Evolutionary conservation across 1,284 basidiomycete genomes (phyloP), one percentile per base, ranked within the genome.

Genomic region (Ganoderma meredithae): DNA sequence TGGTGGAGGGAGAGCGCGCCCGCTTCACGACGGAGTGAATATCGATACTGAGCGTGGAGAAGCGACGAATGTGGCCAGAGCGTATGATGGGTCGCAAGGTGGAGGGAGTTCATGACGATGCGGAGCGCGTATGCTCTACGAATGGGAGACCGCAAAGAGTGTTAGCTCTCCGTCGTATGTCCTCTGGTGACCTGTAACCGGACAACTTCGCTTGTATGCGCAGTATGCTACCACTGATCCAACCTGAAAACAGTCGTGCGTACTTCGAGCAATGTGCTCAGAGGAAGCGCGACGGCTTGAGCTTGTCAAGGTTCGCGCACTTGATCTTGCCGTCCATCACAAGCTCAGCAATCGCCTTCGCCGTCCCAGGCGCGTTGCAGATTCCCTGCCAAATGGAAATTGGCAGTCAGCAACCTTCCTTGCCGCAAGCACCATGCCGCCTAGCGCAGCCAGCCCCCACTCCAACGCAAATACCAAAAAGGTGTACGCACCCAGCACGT

Each of bases 351-450:
- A 92, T 73, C 2, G 83, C 85, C 71, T 83, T 87, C 7, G 84
- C 90, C 3, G 90, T 92, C 3, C 89, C 90, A 1, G 91, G 90
- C 2, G 87, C 90, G 73, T 92, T 92, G 76, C 87, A 91, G 61
- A 92, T 90, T 2, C 90, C 90, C 90, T 91, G 67, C 15, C 69
- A 25, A 25, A 8, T 9, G 31, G 59, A 31, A 17, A 39, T 9
- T 19, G 17, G 19, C 27, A 13, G 8, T 55, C 31, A 55, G 27
- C 43, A 8, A 6, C 7, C 17, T 44, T 2, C n/a, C 31, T 6
- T 33, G 6, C 15, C 1, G 10, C 3, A 17, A 15, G 27, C 13
- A 55, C 19, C 7, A 39, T n/a, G n/a, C 19, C 13, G 1, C 36
- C 36, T 9, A 8, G 3, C 36, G 3, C n/a, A 12, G 25, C 19